phyloP scores from a whole-genome alignment of 164 flowering plant species.

The Macadamia tetraphylla region DNA sequence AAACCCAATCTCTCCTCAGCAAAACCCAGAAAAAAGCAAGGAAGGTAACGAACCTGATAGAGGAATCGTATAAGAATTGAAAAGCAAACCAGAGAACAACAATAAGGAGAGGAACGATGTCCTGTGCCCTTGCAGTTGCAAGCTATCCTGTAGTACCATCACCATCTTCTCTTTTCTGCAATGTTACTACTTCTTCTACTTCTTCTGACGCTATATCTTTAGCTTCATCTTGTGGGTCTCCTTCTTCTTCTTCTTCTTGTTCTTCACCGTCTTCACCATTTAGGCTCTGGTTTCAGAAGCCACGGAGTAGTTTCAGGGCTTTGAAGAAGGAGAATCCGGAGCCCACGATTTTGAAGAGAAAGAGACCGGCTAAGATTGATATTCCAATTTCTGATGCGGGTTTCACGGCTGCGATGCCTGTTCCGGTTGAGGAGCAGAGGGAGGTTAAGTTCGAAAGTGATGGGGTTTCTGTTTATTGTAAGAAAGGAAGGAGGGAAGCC shows the following conservation, averaged over 20 bases:
- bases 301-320: constrained; percentile 25
- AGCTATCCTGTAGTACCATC: constrained; percentile 31
- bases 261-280: constrained; percentile 19
- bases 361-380: constrained; percentile 65
- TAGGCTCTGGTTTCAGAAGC: constrained; percentile 36
- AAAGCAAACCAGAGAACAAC: background rate
- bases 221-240: constrained; percentile 1
- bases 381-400: constrained; percentile 46
- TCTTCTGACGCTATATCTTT: background rate
- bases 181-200: constrained; percentile 19
- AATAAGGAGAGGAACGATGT: constrained; percentile 17
- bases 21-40: too few species aligned
- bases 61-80: too few species aligned
- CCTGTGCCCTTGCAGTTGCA: constrained; percentile 33
- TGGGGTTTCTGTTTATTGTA: constrained; percentile 66
- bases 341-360: constrained; percentile 46
- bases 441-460: constrained; percentile 37
- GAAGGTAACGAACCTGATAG: too few species aligned
- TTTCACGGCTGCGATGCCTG: constrained; percentile 13
- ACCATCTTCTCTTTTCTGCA: constrained; percentile 23
- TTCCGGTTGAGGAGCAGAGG: constrained; percentile 1
- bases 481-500: constrained; percentile 70
- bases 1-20: too few species aligned
- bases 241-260: constrained; percentile 1
- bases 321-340: constrained; percentile 7